Conservation (phyloP, 2,329 filamentous ascomycete species). For the Trichoderma sp. region DNA sequence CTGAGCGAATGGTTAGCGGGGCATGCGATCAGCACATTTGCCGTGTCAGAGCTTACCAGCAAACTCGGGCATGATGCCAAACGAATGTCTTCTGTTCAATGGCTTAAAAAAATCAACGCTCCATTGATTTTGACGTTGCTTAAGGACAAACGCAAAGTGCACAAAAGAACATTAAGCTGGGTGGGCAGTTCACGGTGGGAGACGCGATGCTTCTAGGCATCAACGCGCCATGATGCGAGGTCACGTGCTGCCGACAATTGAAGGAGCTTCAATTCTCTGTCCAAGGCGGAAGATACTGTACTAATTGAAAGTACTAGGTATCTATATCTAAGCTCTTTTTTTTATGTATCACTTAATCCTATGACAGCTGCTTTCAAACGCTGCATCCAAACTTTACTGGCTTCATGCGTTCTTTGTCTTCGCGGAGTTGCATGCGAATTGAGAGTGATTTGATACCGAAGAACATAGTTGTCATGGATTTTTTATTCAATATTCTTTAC, state of each 20-base stretch:
- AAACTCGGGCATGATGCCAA: slow-evolving; percentile 36
- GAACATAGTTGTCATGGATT: neutral
- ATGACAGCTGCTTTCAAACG: neutral
- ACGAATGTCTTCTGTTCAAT: neutral
- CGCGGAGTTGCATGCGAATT: neutral
- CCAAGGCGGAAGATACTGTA: neutral
- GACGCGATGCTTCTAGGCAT: slow-evolving; percentile 21
- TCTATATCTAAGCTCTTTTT: neutral
- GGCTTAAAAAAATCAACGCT: neutral
- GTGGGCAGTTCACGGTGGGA: slow-evolving; percentile 16
- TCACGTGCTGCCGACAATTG: slow-evolving; percentile 33
- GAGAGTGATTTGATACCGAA: too few species aligned
- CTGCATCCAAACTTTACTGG: neutral
- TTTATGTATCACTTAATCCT: neutral
- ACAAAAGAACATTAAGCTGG: neutral
- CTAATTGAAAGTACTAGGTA: neutral
- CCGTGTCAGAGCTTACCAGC: slow-evolving; percentile 30
- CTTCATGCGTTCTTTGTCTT: neutral
- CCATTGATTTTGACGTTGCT: neutral
- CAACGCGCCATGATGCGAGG: slow-evolving; percentile 35
- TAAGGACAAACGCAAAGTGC: neutral
- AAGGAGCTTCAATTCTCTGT: neutral
- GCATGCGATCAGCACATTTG: neutral
- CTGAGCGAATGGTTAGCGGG: slow-evolving; percentile 35
- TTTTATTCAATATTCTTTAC: neutral